Base-by-base conservation (phyloP, 768 basidiomycete species). In the Gymnopilus junonius region DNA sequence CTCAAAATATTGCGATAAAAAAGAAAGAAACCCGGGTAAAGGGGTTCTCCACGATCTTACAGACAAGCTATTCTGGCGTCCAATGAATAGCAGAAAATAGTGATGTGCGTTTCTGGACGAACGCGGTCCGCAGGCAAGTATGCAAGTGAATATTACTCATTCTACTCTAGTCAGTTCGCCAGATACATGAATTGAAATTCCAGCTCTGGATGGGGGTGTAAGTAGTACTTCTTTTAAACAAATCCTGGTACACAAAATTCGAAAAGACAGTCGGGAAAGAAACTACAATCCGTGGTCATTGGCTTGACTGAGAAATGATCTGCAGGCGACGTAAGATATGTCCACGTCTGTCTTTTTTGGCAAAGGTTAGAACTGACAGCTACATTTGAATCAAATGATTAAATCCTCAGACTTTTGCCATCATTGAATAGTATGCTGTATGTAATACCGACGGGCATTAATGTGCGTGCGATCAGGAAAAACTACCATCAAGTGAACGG, bases 281-380 rank as follows among this genome's bases (percentile, higher is more conserved):
- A 2, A 45, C 48, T 35, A 34, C 61, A 45, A 55, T 62, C 54
- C 54, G 60, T 55, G 42, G 43, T 61, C 43, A 50, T 35, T 62
- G 61, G 61, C 14, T 39, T 39, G 37, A 14, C 37, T 39, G 40
- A 42, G 32, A 42, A 56, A 56, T 29, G n/a, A 55, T 40, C 23
- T 54, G 34, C n/a, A 37, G 17, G 20, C 29, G 21, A 55, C 11
- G 12, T n/a, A 25, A 39, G 32, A 31, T 34, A 15, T 40, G 54
- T 45, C 53, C 40, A 61, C 46, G 51, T 21, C 48, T 60, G 59
- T 42, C 59, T 53, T 25, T 11, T 10, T 25, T n/a, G 54, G n/a
- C 31, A 55, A 34, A 39, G 25, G 23, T 51, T 51, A 15, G 27
- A 45, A 45, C n/a, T 29, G 55, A 45, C 45, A 45, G 48, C 32